Evolutionary conservation across 371 early-diverging fungal species (phyloP).

Genomic region (Dinochytrium kinnereticum): DNA sequence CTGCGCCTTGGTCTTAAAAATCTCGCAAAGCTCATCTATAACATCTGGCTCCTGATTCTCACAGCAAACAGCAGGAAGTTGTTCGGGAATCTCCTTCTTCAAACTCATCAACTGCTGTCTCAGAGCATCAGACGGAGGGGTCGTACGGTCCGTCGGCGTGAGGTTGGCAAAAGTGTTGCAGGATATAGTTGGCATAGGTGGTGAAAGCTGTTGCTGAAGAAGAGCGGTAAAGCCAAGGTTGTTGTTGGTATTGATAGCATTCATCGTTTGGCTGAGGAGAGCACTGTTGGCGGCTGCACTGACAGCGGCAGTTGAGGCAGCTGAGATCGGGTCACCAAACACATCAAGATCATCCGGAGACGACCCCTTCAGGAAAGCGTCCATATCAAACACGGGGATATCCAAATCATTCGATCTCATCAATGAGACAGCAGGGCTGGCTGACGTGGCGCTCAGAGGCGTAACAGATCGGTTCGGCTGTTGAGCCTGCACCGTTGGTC

Average conservation of each 20-base stretch:
- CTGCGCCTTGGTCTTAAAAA: slow-evolving; percentile 45
- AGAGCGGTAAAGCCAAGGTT: not conserved
- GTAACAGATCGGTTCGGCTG: not conserved
- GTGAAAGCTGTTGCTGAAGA: not conserved
- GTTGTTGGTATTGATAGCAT: not conserved
- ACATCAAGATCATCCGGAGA: slow-evolving; percentile 16
- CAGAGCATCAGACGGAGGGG: not conserved
- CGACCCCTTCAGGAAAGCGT: slow-evolving; percentile 5
- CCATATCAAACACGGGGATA: slow-evolving; percentile 19
- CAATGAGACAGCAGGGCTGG: not conserved
- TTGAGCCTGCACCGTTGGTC: not conserved
- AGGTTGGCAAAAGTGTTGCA: no score
- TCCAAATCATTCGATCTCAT: slow-evolving; percentile 1
- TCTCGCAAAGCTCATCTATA: slow-evolving; percentile 46
- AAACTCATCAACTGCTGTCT: not conserved
- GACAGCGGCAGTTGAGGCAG: not conserved
- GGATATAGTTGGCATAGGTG: not conserved
- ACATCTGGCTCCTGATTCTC: slow-evolving; percentile 29
- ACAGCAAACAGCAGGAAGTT: slow-evolving; percentile 9
- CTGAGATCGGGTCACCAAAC: slow-evolving; percentile 2
- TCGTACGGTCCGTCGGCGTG: no score
- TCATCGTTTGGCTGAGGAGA: not conserved
- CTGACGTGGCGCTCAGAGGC: not conserved
- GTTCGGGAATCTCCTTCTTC: slow-evolving; percentile 2
- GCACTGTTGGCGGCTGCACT: not conserved